Evolutionary conservation across 805 yeast genomes (phyloP), one percentile per base, ranked within the genome.

Genomic region (Wickerhamomyces bovis): DNA sequence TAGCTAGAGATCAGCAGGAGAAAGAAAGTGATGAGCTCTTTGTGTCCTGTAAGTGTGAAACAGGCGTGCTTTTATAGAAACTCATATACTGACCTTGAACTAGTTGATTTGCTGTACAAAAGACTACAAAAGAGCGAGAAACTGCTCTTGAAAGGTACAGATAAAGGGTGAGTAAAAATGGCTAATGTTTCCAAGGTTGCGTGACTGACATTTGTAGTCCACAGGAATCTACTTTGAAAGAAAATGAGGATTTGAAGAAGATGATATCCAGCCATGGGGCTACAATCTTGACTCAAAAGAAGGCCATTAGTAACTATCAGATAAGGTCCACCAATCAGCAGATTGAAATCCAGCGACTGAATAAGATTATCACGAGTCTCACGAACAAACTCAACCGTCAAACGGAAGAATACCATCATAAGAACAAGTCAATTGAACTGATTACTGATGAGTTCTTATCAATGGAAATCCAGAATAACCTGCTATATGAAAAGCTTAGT

Each of bases 381-480:
- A 49, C 60, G 23, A 56, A 52, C 36, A 64, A 67, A 53, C 52
- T 61, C 43, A 50, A 58, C 41, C 41, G 50, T 12, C 56, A 60
- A 39, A 39, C 48, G 2, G 64, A 63, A 30, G 67, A 63, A 35
- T 49, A 57, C n/a, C 47, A 52, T 1, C 64, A 72, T 23, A 81
- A 80, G 61, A 73, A 80, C 44, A 74, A 74, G 53, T 73, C 81
- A 5, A 72, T 81, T 18, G 85, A 79, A 49, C 66, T 73, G 28
- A 62, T 83, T 39, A 83, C 82, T 49, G 90, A 87, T 57, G 94
- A 86, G 56, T 67, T 82, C 25, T 68, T 86, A 18, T 73, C 81
- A 1, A 57, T 72, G 49, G 76, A 78, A 44, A 80, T 87, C 38
- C 89, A 83, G 57, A 68, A 65, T 45, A 71, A 70, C 46, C 42